These are phyloP conservation scores for Aspergillus baeticus DNA, from an alignment of 495 filamentous ascomycete genomes.

Conservation along the genomic window DNA sequence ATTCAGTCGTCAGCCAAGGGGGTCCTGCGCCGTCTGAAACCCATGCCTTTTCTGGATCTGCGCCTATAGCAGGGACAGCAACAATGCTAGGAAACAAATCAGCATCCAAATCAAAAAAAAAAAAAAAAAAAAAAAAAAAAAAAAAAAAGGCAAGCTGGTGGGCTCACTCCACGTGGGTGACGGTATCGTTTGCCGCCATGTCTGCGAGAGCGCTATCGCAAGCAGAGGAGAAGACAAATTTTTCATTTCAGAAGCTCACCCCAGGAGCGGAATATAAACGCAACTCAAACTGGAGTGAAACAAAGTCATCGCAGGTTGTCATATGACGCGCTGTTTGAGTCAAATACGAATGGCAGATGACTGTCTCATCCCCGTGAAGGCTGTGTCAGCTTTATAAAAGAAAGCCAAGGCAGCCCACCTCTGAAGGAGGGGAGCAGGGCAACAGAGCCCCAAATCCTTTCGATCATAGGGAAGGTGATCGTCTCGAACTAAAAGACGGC, in stretches of 20 bases:
- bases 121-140: constrained; percentile 8
- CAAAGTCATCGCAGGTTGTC: constrained; percentile 11
- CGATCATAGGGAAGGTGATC: constrained; percentile 6
- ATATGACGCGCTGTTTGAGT: constrained; percentile 20
- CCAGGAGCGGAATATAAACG: not conserved
- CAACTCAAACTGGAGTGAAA: not conserved
- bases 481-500: constrained; percentile 6
- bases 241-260: not conserved
- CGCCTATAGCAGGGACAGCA: constrained; percentile 43
- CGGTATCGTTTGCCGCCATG: constrained; percentile 12
- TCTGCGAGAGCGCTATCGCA: not conserved
- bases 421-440: not conserved
- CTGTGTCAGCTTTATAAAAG: constrained; percentile 7
- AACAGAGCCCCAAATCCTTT: constrained; percentile 1
- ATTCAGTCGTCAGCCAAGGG: constrained; percentile 4
- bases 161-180: constrained; percentile 42
- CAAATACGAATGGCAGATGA: constrained; percentile 18
- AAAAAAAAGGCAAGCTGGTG: not conserved
- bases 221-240: not conserved
- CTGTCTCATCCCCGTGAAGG: constrained; percentile 2
- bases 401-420: constrained; percentile 11
- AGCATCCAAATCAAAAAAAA: not conserved
- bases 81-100: constrained; percentile 32
- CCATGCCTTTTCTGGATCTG: constrained; percentile 39
- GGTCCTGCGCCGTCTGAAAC: constrained; percentile 15